Evolutionary conservation across 371 early-diverging fungal genomes (phyloP), one percentile per base, ranked within the genome.

Genomic region (Chytridium lagenaria): DNA sequence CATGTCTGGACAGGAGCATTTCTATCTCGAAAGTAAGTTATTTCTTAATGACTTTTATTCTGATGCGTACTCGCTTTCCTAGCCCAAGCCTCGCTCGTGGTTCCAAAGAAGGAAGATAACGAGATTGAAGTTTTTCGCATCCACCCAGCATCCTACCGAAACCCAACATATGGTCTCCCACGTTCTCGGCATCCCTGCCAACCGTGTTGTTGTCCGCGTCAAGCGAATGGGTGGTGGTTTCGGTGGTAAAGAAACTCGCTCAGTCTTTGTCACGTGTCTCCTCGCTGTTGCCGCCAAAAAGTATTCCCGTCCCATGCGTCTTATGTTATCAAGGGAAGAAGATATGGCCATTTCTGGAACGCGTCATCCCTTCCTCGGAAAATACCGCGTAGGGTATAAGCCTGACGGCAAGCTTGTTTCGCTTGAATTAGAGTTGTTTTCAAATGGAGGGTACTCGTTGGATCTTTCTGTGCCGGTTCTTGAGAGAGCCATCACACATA

Each of bases 171-270:
- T 80, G 2, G 85, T 87, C 12, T 87, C 92, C 5, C 84, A 82
- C 57, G 84, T 82, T 30, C 84, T 92, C n/a, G 92, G 91, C 33
- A 73, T 90, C 61, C 84, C 87, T 0, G 79, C 86, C 31, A 87
- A 87, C 82, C 86, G 86, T 65, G 75, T 92, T 61, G 83, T 85
- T 51, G 86, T 88, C 77, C 85, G 87, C 39, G 82, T 82, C 15
- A 91, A 92, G 84, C 89, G 92, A 52, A 69, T 91, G 55, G 92
- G 94, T 66, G 94, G 94, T 68, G 94, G 92, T 3, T 93, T 93
- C 72, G 92, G 94, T 52, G 92, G 92, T 23, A 93, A 93, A 75
- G 93, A 93, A 72, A 84, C 89, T 44, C 83, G 92, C n/a, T 84
- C 89, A 0, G 81, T 83, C 15, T 82, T 84, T 26, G 69, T 92